Evolutionary conservation across 2,329 filamentous ascomycete genomes (phyloP).

Genomic region (Immersiporthe knoxdaviesiana): DNA sequence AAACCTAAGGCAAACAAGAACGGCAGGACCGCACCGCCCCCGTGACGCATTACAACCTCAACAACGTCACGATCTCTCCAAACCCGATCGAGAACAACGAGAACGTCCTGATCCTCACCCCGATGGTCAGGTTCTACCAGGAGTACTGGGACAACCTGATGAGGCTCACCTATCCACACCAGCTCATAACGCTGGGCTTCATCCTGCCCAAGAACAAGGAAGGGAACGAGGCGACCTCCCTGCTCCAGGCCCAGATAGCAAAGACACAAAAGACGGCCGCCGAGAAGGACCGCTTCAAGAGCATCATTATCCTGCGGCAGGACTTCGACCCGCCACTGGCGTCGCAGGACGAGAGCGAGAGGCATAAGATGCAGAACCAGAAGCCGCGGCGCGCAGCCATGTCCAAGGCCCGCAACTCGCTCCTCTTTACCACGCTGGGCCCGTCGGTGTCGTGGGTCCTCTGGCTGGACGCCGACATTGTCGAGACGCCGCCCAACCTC

Average conservation of each 20-base stretch:
- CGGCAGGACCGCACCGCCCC: conserved; percentile 71
- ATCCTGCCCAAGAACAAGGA: conserved; percentile 94
- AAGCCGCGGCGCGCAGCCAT: conserved; percentile 85
- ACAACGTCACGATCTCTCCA: conserved; percentile 84
- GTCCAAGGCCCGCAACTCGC: conserved; percentile 89
- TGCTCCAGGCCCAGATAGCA: conserved; percentile 81
- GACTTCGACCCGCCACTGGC: conserved; percentile 83
- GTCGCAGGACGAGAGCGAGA: conserved; percentile 84
- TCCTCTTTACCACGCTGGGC: conserved; percentile 93
- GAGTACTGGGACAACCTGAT: conserved; percentile 95
- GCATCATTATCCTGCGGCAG: conserved; percentile 91
- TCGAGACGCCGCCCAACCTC: conserved; percentile 82
- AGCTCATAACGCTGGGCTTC: conserved; percentile 92
- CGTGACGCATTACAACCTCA: conserved; percentile 91
- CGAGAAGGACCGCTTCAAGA: conserved; percentile 82
- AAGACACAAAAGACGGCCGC: conserved; percentile 80
- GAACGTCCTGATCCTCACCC: conserved; percentile 87
- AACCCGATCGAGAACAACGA: conserved; percentile 80
- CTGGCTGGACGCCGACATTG: conserved; percentile 90
- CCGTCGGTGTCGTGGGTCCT: conserved; percentile 93
- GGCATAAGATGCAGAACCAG: conserved; percentile 90
- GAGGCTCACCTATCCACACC: conserved; percentile 84
- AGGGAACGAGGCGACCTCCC: conserved; percentile 82
- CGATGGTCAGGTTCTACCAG: conserved; percentile 90
- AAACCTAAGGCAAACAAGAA: conserved; percentile 61